Conservation (phyloP, 116 monocot species). For the Cymodocea nodosa region DNA sequence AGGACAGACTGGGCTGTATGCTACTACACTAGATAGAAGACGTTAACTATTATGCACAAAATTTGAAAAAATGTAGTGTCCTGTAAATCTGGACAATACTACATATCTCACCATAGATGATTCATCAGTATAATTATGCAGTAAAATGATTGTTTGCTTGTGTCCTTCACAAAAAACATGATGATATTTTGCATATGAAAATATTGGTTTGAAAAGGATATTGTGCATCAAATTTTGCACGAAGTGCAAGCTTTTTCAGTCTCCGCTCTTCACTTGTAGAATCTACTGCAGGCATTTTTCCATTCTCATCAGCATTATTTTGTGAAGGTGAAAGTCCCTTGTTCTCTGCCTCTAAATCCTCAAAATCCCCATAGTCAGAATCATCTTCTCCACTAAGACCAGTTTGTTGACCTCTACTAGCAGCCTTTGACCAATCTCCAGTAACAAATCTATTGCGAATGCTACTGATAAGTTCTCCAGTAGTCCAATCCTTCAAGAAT, state of each 20-base stretch:
- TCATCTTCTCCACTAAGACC: slow-evolving; percentile 34
- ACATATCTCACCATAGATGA: no score
- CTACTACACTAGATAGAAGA: background rate
- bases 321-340: slow-evolving; percentile 2
- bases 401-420: slow-evolving; percentile 31
- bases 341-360: slow-evolving; percentile 80
- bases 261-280: slow-evolving; percentile 51
- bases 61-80: no score
- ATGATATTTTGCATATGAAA: no score
- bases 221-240: slow-evolving; percentile 85
- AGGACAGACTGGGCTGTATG: background rate
- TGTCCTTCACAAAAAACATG: no score
- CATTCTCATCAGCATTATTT: slow-evolving; percentile 17
- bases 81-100: no score
- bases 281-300: slow-evolving; percentile 9
- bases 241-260: slow-evolving; percentile 86
- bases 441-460: slow-evolving; percentile 87
- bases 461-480: slow-evolving; percentile 45
- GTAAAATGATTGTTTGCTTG: no score
- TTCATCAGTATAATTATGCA: no score
- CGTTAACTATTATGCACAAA: background rate
- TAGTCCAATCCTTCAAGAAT: slow-evolving; percentile 67
- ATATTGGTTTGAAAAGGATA: slow-evolving; percentile 50
- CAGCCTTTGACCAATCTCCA: slow-evolving; percentile 85
- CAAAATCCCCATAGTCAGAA: slow-evolving; percentile 64